Percentiles rank a stretch among this genome's conserved stretches.
These are phyloP conservation scores for Huiozyma naganishii DNA, from an alignment of 805 yeast genomes.

Conservation along the genomic window DNA sequence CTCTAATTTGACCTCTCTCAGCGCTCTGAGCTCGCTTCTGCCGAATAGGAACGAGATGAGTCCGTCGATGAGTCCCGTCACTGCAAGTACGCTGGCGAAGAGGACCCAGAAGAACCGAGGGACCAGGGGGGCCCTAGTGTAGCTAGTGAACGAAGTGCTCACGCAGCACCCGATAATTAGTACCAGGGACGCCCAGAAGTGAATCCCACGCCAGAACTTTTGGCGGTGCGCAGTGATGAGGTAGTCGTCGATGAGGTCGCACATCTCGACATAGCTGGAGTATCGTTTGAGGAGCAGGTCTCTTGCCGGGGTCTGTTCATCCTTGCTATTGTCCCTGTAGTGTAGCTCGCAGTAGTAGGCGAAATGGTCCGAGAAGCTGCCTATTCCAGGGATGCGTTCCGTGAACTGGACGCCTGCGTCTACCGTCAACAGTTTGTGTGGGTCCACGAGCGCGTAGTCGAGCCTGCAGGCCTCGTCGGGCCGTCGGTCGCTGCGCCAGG, in stretches of 20 bases:
- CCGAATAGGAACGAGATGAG: constrained; percentile 73
- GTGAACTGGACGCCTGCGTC: constrained; percentile 68
- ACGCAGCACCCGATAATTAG: constrained; percentile 44
- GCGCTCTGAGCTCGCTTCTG: constrained; percentile 64
- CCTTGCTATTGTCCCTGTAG: not conserved
- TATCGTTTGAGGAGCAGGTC: constrained; percentile 9
- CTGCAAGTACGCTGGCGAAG: constrained; percentile 42
- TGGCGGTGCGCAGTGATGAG: constrained; percentile 48
- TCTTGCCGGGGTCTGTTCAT: not conserved
- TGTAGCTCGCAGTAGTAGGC: constrained; percentile 47
- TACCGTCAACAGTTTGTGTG: constrained; percentile 38
- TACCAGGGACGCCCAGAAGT: constrained; percentile 48
- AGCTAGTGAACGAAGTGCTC: constrained; percentile 48
- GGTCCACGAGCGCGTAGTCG: constrained; percentile 79
- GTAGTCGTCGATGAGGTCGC: constrained; percentile 37
- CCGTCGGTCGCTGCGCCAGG: constrained; percentile 52
- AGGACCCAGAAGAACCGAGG: constrained; percentile 55
- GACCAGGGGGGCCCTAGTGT: constrained; percentile 41
- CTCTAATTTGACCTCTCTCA: constrained; percentile 65
- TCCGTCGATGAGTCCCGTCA: constrained; percentile 66
- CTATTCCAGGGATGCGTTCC: constrained; percentile 52
- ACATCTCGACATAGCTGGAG: constrained; percentile 38
- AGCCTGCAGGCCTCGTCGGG: constrained; percentile 72
- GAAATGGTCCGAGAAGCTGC: constrained; percentile 89
- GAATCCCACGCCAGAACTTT: constrained; percentile 50